A percentile compares a stretch with the other conserved stretches of the same genome.
Evolutionary conservation across 768 basidiomycete species (phyloP).

Genomic region (Pleurotus pulmonarius): DNA sequence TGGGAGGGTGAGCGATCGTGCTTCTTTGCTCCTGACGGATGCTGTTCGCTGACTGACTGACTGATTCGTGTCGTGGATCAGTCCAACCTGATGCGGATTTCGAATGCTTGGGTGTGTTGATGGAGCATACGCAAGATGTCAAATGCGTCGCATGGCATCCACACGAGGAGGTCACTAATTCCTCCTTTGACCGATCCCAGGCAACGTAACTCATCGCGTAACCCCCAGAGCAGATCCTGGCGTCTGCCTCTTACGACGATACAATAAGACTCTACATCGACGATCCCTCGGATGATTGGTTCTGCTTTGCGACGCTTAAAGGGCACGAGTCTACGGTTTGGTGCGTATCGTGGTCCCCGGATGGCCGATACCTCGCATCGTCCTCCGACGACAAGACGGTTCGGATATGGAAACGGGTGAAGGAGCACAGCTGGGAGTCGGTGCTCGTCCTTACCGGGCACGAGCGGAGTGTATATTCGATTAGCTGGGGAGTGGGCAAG

Average conservation of each 20-base stretch:
- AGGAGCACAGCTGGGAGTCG: slow-evolving; percentile 60
- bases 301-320: slow-evolving; percentile 73
- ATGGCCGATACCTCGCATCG: slow-evolving; percentile 78
- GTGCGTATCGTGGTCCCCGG: slow-evolving; percentile 79
- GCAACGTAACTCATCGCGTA: slow-evolving; percentile 10
- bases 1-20: slow-evolving; percentile 75
- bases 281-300: slow-evolving; percentile 95
- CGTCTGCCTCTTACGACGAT: slow-evolving; percentile 96
- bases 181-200: not conserved
- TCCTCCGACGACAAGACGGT: slow-evolving; percentile 84
- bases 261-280: slow-evolving; percentile 92
- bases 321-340: slow-evolving; percentile 91
- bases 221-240: slow-evolving; percentile 68
- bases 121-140: slow-evolving; percentile 97
- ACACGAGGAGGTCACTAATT: slow-evolving; percentile 71
- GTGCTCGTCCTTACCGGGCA: slow-evolving; percentile 60
- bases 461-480: slow-evolving; percentile 73
- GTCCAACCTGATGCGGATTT: slow-evolving; percentile 92
- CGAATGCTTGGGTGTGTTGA: slow-evolving; percentile 90
- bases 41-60: slow-evolving; percentile 2
- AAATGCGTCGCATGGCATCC: slow-evolving; percentile 97
- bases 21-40: not conserved
- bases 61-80: slow-evolving; percentile 22
- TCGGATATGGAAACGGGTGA: slow-evolving; percentile 76
- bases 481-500: slow-evolving; percentile 62